A percentile compares a stretch with the other conserved stretches of the same genome.
phyloP scores from a whole-genome alignment of 2,329 filamentous ascomycete species.

The Delphinella strobiligena region DNA sequence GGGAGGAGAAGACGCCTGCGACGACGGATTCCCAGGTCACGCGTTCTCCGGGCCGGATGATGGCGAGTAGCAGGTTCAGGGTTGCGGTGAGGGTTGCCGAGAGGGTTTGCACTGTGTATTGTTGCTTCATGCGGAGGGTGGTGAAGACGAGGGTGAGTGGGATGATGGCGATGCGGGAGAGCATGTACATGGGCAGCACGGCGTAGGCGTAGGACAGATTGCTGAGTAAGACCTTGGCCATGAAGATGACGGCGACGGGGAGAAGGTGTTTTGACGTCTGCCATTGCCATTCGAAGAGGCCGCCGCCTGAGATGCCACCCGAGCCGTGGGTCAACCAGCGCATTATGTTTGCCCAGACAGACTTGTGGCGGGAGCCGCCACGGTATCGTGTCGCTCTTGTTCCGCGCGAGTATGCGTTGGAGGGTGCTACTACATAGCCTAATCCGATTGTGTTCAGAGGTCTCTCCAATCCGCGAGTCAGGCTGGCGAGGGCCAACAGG shows the following conservation, averaged over 20 bases:
- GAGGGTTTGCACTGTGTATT: conserved; percentile 35
- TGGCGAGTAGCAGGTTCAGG: conserved; percentile 39
- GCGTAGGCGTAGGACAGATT: conserved; percentile 45
- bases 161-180: conserved; percentile 39
- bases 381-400: conserved; percentile 12
- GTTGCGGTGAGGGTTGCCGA: conserved; percentile 39
- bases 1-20: conserved; percentile 39
- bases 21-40: conserved; percentile 41
- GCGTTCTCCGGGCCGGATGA: conserved; percentile 31
- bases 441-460: conserved; percentile 31
- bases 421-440: conserved; percentile 32
- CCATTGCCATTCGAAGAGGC: conserved; percentile 40
- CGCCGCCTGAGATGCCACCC: conserved; percentile 41
- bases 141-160: conserved; percentile 39
- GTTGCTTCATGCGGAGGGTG: conserved; percentile 32
- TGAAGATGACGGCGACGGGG: conserved; percentile 37
- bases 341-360: conserved; percentile 13
- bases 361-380: conserved; percentile 13
- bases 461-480: conserved; percentile 33
- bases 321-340: conserved; percentile 28
- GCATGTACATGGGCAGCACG: conserved; percentile 39
- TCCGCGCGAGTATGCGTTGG: conserved; percentile 14
- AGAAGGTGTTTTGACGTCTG: conserved; percentile 35
- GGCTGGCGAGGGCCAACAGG: conserved; percentile 33
- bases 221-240: conserved; percentile 39